Percentiles rank a stretch among this genome's conserved stretches.
phyloP scores from a whole-genome alignment of 1,139 yeast species.

The Tardiomyces depauwii region DNA sequence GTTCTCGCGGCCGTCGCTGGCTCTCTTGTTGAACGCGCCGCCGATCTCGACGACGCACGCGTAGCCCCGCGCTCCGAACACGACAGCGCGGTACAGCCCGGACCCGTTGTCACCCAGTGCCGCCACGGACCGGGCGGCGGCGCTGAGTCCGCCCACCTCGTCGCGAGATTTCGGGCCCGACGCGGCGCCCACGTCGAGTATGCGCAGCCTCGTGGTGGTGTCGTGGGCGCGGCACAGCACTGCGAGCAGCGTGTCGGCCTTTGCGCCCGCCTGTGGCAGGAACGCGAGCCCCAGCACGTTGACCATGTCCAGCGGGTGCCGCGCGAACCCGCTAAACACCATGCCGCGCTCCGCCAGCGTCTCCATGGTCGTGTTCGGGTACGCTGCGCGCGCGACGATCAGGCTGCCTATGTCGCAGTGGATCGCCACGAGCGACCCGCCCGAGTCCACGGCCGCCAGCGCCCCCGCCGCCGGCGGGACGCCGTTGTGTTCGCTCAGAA shows the following conservation, averaged over 20 bases:
- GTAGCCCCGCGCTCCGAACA: neutral
- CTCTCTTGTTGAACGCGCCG: neutral
- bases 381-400: neutral
- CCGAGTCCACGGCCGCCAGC: neutral
- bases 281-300: neutral
- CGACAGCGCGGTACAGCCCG: neutral
- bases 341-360: neutral
- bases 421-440: neutral
- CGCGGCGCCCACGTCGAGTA: neutral
- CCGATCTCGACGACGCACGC: neutral
- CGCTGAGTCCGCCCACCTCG: neutral
- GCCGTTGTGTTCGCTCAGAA: neutral
- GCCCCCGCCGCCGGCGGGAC: neutral
- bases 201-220: neutral
- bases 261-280: neutral
- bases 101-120: neutral
- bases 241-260: neutral
- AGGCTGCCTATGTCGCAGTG: neutral
- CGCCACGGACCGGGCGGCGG: neutral
- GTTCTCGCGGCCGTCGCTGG: neutral
- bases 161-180: neutral
- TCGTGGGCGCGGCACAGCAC: neutral
- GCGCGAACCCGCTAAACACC: neutral
- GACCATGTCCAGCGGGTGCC: neutral
- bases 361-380: neutral